Evolutionary conservation across 2,329 filamentous ascomycete genomes (phyloP).

Genomic region (Botrytis fabae): DNA sequence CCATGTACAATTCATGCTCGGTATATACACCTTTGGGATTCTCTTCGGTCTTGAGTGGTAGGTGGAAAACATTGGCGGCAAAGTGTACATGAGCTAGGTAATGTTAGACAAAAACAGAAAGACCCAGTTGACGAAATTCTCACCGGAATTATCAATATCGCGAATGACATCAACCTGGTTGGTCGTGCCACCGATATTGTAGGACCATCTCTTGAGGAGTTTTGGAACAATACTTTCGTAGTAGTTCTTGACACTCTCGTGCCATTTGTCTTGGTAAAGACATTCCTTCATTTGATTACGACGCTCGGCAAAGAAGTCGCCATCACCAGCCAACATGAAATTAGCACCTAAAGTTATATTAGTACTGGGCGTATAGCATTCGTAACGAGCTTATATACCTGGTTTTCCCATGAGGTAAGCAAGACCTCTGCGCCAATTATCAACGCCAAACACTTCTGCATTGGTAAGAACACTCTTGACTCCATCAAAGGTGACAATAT

Average conservation of each 20-base stretch:
- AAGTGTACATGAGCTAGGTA: constrained; percentile 44
- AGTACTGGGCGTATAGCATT: neutral
- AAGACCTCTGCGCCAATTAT: constrained; percentile 28
- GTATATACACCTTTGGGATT: constrained; percentile 52
- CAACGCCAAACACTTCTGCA: constrained; percentile 39
- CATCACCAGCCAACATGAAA: constrained; percentile 59
- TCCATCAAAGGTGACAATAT: constrained; percentile 25
- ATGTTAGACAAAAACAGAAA: constrained; percentile 50
- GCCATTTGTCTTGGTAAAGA: constrained; percentile 62
- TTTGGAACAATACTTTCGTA: constrained; percentile 57
- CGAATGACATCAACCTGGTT: constrained; percentile 63
- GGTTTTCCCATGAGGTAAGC: constrained; percentile 25
- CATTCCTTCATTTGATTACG: constrained; percentile 55
- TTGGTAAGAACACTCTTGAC: constrained; percentile 38
- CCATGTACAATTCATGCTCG: constrained; percentile 46
- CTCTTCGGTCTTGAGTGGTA: constrained; percentile 52
- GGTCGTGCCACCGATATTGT: constrained; percentile 20
- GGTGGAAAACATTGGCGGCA: constrained; percentile 53
- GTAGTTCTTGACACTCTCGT: constrained; percentile 62
- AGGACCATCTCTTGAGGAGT: constrained; percentile 48
- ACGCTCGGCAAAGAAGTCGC: constrained; percentile 50
- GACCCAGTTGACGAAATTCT: constrained; percentile 41
- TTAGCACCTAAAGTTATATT: constrained; percentile 41
- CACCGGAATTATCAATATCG: constrained; percentile 53
- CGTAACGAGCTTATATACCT: constrained; percentile 5